Evolutionary conservation across 306 rosid species (phyloP), one percentile per base, ranked within the genome.

Genomic region (Trifolium fragiferum): DNA sequence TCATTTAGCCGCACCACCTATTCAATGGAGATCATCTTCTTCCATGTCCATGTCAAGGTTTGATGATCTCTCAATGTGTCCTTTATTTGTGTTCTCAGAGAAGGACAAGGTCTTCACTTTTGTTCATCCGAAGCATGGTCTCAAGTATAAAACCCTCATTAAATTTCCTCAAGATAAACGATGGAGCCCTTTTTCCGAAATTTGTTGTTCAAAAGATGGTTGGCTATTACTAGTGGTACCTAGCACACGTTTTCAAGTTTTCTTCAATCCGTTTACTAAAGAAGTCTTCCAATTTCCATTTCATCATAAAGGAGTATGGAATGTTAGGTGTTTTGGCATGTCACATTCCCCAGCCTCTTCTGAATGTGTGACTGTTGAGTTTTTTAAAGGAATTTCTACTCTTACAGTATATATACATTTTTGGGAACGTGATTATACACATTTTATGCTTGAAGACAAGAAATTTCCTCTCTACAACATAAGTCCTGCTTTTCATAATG

Each of bases 251-350:
- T 44, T 12, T 44, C 12, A 41, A 32, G 3, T 32, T 19, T 50
- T 69, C 49, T 50, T 69, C 74, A 69, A 69, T 3, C 74, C 74
- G 10, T 69, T 69, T 27, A 16, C 49, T 50, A 51, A 53, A 69
- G 19, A 69, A 33, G 62, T 16, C 33, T 7, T n/a, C 10, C 4
- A 0, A 50, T 12, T 32, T 69, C 12, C 18, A 32, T n/a, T 0
- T 50, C 8, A 14, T 0, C 1, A 2, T 18, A 2, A 0, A 6
- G 0, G 0, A 2, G 12, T 19, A 1, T 2, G 6, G 18, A 32
- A 49, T 69, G 10, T 20, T 3, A 0, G 9, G 21, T 61, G 41
- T 30, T 15, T 60, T 13, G 43, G 20, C 43, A 27, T 68, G 15
- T 68, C 73, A 25, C 73, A 68, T 25, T 12, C 73, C 25, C 73